These are phyloP conservation scores for Chloroidium sp. DNA, from an alignment of 163 green algal species.

Conservation along the genomic window DNA sequence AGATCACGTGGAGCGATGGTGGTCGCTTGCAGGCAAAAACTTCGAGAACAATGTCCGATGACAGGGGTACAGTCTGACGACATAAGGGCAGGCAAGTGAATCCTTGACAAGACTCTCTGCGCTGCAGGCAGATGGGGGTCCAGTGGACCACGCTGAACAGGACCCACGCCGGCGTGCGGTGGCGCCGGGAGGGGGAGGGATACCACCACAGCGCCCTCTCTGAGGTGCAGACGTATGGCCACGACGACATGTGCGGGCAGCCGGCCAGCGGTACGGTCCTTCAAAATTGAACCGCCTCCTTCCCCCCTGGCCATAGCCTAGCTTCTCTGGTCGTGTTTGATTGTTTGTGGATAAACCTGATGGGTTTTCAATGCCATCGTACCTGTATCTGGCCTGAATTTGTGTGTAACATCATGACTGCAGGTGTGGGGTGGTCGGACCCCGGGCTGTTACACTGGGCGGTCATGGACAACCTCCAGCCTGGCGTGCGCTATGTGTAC, in stretches of 20 bases:
- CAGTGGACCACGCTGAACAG: constrained; percentile 40
- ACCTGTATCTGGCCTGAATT: too few relatives aligned
- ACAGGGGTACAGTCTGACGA: not conserved
- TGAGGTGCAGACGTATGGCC: constrained; percentile 9
- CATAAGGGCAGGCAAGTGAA: not conserved
- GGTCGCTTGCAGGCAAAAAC: too few relatives aligned
- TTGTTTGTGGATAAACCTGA: too few relatives aligned
- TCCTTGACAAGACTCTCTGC: not conserved
- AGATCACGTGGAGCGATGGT: too few relatives aligned
- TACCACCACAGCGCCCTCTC: not conserved
- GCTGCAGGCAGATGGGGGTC: constrained; percentile 35
- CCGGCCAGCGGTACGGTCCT: constrained; percentile 1
- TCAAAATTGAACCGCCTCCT: too few relatives aligned
- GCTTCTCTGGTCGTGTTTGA: too few relatives aligned
- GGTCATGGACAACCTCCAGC: constrained; percentile 13
- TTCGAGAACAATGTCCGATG: too few relatives aligned
- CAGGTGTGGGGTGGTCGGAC: constrained; percentile 15
- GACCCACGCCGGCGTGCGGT: constrained; percentile 20
- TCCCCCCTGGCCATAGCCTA: too few relatives aligned
- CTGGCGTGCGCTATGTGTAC: constrained; percentile 23
- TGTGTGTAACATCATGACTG: too few relatives aligned
- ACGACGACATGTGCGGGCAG: constrained; percentile 18
- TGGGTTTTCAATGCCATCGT: too few relatives aligned
- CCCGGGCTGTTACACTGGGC: constrained; percentile 23
- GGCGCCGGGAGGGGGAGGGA: constrained; percentile 4